phyloP scores from a whole-genome alignment of 257 asterid species.

The Apocynum venetum region DNA sequence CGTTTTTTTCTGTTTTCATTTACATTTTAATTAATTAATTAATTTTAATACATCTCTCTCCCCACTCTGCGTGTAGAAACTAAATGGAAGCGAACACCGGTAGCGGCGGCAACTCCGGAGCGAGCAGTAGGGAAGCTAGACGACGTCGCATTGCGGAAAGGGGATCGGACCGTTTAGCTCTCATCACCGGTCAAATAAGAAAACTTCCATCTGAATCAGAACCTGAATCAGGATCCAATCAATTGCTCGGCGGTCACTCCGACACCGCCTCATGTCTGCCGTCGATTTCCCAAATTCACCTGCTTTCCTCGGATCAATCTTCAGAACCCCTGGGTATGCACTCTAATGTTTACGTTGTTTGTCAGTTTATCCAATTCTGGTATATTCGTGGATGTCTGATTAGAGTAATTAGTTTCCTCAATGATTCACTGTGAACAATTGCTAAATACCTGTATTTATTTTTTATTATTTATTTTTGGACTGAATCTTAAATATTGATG shows the following conservation, averaged over 20 bases:
- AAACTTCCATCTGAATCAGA: constrained; percentile 44
- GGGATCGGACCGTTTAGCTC: constrained; percentile 81
- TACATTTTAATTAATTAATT: neutral
- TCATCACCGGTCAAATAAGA: constrained; percentile 72
- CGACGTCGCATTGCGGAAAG: constrained; percentile 80
- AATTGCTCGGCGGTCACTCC: constrained; percentile 24
- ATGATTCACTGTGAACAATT: neutral
- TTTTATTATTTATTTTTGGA: neutral
- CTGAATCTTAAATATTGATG: neutral
- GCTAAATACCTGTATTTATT: neutral
- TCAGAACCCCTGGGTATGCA: constrained; percentile 34
- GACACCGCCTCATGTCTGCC: constrained; percentile 30
- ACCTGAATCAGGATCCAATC: constrained; percentile 14
- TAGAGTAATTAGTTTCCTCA: neutral
- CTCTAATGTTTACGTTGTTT: neutral
- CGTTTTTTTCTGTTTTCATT: neutral
- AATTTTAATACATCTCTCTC: neutral
- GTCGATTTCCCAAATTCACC: constrained; percentile 17
- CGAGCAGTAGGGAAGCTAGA: constrained; percentile 55
- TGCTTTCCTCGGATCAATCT: constrained; percentile 15
- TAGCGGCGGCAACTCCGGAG: constrained; percentile 6
- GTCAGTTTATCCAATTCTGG: neutral
- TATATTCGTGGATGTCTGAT: neutral
- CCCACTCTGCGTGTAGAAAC: neutral
- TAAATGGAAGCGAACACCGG: constrained; percentile 5